Conservation (phyloP, 2,329 filamentous ascomycete genomes). For the Pseudogymnoascus sp. region DNA sequence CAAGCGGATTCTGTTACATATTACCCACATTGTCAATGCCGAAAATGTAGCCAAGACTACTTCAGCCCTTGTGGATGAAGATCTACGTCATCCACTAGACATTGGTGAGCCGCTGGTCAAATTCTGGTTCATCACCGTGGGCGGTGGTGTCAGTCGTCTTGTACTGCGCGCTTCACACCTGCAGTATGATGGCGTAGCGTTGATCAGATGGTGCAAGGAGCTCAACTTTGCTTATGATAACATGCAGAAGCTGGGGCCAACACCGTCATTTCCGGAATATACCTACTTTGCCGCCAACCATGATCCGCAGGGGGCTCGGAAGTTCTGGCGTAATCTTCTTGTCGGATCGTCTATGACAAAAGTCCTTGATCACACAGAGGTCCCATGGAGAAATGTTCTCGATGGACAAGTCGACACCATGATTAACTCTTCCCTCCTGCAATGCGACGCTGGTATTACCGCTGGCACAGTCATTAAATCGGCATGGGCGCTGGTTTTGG, state of each 20-base stretch:
- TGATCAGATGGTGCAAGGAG: neutral
- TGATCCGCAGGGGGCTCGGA: neutral
- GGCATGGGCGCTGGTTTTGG: constrained; percentile 34
- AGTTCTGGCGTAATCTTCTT: neutral
- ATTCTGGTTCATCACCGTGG: no score
- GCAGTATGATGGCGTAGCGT: neutral
- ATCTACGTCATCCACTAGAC: neutral
- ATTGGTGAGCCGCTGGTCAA: neutral
- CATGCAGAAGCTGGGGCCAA: neutral
- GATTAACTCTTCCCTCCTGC: no score
- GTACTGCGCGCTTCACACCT: neutral
- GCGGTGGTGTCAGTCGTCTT: neutral
- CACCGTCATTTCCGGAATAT: neutral
- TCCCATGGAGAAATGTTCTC: neutral
- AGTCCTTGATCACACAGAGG: neutral
- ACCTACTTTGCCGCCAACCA: neutral
- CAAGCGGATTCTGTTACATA: neutral
- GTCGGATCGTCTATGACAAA: neutral
- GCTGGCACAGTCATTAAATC: neutral
- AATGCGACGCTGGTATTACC: neutral
- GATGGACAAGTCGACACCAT: neutral
- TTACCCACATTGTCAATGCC: neutral
- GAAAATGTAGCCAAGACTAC: neutral
- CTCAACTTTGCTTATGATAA: neutral
- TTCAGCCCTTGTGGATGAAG: neutral